Conservation (phyloP, 352 stramenopile species). For the Pythium sp. region DNA sequence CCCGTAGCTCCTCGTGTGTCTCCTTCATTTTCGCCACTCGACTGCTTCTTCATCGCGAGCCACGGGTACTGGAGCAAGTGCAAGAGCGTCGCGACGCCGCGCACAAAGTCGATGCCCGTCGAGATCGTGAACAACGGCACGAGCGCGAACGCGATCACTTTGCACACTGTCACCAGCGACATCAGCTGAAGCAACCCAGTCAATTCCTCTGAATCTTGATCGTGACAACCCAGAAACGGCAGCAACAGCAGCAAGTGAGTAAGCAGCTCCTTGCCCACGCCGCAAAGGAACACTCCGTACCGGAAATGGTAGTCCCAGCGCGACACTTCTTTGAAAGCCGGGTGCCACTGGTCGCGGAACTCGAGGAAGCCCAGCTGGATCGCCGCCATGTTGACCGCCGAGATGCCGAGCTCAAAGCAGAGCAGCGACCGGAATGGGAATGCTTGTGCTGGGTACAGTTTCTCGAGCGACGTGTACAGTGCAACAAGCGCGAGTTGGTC, state of each 20-base stretch:
- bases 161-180: constrained; percentile 18
- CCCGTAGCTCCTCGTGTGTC: background rate
- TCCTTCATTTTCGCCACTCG: background rate
- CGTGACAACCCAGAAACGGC: constrained; percentile 25
- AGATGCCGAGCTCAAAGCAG: constrained; percentile 52
- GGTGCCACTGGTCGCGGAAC: constrained; percentile 56
- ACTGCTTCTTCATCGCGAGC: constrained; percentile 8
- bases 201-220: background rate
- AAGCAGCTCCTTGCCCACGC: constrained; percentile 58
- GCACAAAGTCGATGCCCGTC: constrained; percentile 54
- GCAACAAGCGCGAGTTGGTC: constrained; percentile 61
- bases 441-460: constrained; percentile 43
- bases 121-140: constrained; percentile 60
- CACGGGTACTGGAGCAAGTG: constrained; percentile 51
- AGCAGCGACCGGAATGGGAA: constrained; percentile 45
- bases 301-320: constrained; percentile 50
- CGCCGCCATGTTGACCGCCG: constrained; percentile 48
- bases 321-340: constrained; percentile 58
- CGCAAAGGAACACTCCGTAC: constrained; percentile 41
- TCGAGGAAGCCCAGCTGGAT: constrained; percentile 62
- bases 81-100: constrained; percentile 45
- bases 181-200: background rate
- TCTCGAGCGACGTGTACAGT: constrained; percentile 56
- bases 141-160: constrained; percentile 40
- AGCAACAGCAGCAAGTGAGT: constrained; percentile 61